phyloP scores from a whole-genome alignment of 352 stramenopile species.

The Pythium vanterpoolii region DNA sequence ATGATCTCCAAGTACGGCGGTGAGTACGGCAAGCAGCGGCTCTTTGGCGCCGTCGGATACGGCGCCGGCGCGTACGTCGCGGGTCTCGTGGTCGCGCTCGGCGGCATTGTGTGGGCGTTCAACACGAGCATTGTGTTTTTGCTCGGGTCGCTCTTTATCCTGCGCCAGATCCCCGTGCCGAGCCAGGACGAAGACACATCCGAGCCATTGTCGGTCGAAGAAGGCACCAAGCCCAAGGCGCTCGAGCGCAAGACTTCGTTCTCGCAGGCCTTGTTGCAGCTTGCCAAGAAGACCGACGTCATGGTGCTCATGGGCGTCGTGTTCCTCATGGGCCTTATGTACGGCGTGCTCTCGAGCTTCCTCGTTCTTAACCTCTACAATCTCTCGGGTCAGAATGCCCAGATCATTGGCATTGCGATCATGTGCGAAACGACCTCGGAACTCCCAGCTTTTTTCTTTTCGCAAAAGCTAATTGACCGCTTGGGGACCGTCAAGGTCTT shows the following conservation, averaged over 20 bases:
- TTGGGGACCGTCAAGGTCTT: conserved; percentile 72
- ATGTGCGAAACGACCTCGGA: conserved; percentile 79
- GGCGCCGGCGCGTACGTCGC: conserved; percentile 65
- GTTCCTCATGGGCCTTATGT: conserved; percentile 81
- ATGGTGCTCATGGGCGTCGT: conserved; percentile 72
- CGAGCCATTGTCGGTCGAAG: not conserved
- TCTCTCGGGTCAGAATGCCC: conserved; percentile 55
- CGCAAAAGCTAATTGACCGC: conserved; percentile 57
- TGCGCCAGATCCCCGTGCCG: conserved; percentile 57
- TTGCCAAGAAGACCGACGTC: conserved; percentile 50
- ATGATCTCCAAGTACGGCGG: conserved; percentile 63
- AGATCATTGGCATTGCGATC: conserved; percentile 80
- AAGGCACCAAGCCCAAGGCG: conserved; percentile 2
- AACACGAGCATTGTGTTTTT: conserved; percentile 51
- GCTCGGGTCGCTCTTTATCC: conserved; percentile 53
- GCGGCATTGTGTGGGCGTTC: conserved; percentile 74
- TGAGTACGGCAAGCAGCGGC: conserved; percentile 81
- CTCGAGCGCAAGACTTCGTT: conserved; percentile 38
- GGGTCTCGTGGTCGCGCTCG: conserved; percentile 48
- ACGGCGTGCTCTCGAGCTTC: conserved; percentile 78
- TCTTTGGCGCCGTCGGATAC: conserved; percentile 75
- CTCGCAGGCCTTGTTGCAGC: conserved; percentile 30
- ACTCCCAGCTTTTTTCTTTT: conserved; percentile 80
- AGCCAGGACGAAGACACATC: conserved; percentile 27
- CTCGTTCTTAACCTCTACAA: conserved; percentile 83